These are phyloP conservation scores for Aureobasidium zeae DNA, from an alignment of 2,329 filamentous ascomycete species.

Conservation along the genomic window DNA sequence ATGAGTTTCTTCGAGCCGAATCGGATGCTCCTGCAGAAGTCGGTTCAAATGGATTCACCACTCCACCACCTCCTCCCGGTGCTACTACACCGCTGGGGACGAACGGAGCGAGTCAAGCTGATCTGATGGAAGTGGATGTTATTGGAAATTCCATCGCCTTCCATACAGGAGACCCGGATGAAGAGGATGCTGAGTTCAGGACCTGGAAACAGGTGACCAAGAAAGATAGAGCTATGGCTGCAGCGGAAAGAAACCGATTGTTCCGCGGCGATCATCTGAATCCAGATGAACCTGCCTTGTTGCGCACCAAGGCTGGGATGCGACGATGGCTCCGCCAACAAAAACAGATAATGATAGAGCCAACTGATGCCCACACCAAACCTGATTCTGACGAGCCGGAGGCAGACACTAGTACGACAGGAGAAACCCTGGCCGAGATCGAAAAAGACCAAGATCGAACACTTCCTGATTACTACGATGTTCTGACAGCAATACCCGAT, in stretches of 20 bases:
- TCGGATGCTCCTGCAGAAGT: slow-evolving; percentile 68
- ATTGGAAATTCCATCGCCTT: slow-evolving; percentile 55
- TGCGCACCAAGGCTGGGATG: slow-evolving; percentile 82
- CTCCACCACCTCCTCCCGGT: slow-evolving; percentile 65
- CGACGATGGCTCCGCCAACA: slow-evolving; percentile 74
- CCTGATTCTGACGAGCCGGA: slow-evolving; percentile 39
- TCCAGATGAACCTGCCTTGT: slow-evolving; percentile 72
- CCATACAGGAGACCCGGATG: slow-evolving; percentile 63
- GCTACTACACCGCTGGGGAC: slow-evolving; percentile 66
- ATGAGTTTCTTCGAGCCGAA: slow-evolving; percentile 50
- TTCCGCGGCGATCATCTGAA: slow-evolving; percentile 82
- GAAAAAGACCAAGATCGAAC: slow-evolving; percentile 76
- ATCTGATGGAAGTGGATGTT: slow-evolving; percentile 81
- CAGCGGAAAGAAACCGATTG: slow-evolving; percentile 75
- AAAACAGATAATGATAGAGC: slow-evolving; percentile 43
- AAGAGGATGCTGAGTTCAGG: slow-evolving; percentile 86
- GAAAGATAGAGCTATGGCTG: slow-evolving; percentile 78
- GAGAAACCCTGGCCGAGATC: slow-evolving; percentile 85
- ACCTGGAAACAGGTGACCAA: slow-evolving; percentile 99
- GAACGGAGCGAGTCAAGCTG: slow-evolving; percentile 68
- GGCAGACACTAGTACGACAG: slow-evolving; percentile 40
- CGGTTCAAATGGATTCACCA: slow-evolving; percentile 74
- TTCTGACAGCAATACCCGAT: slow-evolving; percentile 76
- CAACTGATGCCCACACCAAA: slow-evolving; percentile 38
- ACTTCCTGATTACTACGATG: slow-evolving; percentile 90